These are phyloP conservation scores for Trametes villosa DNA, from an alignment of 768 basidiomycete species.

Conservation along the genomic window DNA sequence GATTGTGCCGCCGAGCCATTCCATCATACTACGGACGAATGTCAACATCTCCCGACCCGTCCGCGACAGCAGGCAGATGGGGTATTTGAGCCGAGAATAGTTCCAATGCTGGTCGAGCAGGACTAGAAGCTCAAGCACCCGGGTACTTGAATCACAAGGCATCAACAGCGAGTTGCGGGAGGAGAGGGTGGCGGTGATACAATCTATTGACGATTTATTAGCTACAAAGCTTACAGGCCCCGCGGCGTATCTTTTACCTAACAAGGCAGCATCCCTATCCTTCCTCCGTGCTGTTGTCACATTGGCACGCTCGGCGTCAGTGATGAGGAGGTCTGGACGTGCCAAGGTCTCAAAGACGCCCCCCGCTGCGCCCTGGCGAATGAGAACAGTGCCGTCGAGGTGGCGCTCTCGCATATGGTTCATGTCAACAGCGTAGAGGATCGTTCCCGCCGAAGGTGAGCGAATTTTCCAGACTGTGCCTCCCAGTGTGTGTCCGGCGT, in stretches of 20 bases:
- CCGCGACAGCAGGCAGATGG: constrained; percentile 91
- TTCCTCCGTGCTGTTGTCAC: constrained; percentile 86
- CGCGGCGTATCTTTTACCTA: constrained; percentile 54
- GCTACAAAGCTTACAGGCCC: background rate
- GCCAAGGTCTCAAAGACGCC: constrained; percentile 86
- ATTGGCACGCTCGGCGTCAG: constrained; percentile 84
- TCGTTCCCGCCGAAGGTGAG: constrained; percentile 95
- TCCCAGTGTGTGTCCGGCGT: constrained; percentile 93
- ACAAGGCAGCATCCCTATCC: constrained; percentile 87
- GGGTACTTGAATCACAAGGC: constrained; percentile 92
- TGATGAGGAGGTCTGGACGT: constrained; percentile 91
- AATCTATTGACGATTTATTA: constrained; percentile 53
- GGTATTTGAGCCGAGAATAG: constrained; percentile 80
- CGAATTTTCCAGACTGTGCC: constrained; percentile 99
- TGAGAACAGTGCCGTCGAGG: constrained; percentile 89
- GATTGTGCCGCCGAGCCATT: constrained; percentile 96
- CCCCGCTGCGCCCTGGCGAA: constrained; percentile 73
- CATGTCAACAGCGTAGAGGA: constrained; percentile 92
- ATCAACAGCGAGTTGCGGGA: constrained; percentile 83
- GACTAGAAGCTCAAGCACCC: constrained; percentile 94
- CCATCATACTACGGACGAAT: constrained; percentile 96
- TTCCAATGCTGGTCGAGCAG: constrained; percentile 98
- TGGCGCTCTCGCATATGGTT: constrained; percentile 97
- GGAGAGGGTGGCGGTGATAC: constrained; percentile 84
- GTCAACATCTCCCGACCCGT: constrained; percentile 93